Percentiles rank a stretch among this genome's conserved stretches.
These are phyloP conservation scores for Trichoderma koningiopsis DNA, from an alignment of 2,329 filamentous ascomycete genomes.

Conservation along the genomic window DNA sequence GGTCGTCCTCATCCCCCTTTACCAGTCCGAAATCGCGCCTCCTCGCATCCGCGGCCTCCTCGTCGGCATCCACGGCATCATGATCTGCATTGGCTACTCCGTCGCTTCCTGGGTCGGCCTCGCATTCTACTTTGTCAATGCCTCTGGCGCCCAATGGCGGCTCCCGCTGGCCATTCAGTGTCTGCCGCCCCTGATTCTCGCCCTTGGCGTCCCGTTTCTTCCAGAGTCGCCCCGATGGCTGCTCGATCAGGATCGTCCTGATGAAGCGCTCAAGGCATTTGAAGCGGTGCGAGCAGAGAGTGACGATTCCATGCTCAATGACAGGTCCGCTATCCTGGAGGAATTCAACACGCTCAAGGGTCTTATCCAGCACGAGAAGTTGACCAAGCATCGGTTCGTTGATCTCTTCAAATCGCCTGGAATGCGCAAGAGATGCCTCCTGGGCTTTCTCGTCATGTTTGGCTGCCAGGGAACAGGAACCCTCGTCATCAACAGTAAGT, in stretches of 20 bases:
- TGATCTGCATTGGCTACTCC: slow-evolving; percentile 5
- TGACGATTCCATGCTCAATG: neutral
- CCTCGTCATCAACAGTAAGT: slow-evolving; percentile 4
- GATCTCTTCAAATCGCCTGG: slow-evolving; percentile 1
- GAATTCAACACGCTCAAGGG: neutral
- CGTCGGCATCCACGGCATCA: slow-evolving; percentile 13
- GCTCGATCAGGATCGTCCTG: neutral
- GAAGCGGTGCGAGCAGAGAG: neutral
- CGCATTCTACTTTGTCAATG: slow-evolving; percentile 6
- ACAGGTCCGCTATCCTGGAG: neutral
- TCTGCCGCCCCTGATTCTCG: neutral
- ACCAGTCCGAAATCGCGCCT: slow-evolving; percentile 15
- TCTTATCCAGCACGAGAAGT: slow-evolving; percentile 6
- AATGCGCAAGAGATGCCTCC: neutral
- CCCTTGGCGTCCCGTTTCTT: slow-evolving; percentile 1
- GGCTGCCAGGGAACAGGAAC: neutral
- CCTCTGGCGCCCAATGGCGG: slow-evolving; percentile 4
- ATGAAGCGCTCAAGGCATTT: slow-evolving; percentile 4
- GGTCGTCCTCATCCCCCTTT: neutral
- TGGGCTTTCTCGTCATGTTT: slow-evolving; percentile 5
- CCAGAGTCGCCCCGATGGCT: slow-evolving; percentile 13
- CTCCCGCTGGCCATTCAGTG: neutral
- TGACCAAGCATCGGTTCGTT: neutral
- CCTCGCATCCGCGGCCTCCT: slow-evolving; percentile 6
- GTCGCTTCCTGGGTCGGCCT: neutral